Base-by-base conservation (phyloP, 352 stramenopile genomes). In the Pythium periplocum region DNA sequence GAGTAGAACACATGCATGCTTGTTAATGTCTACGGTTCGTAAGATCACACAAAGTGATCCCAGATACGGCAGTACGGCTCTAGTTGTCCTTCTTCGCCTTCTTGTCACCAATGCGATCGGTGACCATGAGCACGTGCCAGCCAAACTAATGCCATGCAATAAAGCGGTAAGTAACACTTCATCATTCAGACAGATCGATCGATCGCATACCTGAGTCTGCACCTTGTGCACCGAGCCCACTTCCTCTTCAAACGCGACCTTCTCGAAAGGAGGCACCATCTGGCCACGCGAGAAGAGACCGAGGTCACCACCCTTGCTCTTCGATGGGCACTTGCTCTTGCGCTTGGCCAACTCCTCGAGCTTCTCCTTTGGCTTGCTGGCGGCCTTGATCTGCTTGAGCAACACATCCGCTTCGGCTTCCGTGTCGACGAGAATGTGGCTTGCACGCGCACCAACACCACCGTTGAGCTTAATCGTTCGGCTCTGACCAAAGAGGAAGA, bases 141-240 rank as follows among this genome's bases (percentile, higher is more conserved):
- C 81, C 81, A 66, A 90, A 89, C 69, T 90, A 53, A 41, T 38
- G 38, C 11, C 6, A 48, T 53, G 12, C 35, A 45, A 40, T 2
- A 33, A 46, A 44, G 9, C 4, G 35, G 7, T 44, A 40, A 35
- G 31, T 46, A 32, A 55, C 45, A 55, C 39, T 5, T 59, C 42
- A 62, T 3, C 36, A 46, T 10, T 10, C 26, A 31, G 17, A 26
- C 17, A 26, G 17, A 26, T 26, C 17, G 0, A 26, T 26, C 17
- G 17, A 0, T 26, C 17, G 17, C 61, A 35, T 52, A 75, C 66
- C 64, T 93, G 83, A 33, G 83, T 93, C 65, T 93, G 58, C 38
- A 93, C 83, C 71, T 93, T 93, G 78, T 90, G 77, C 45, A 92
- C 71, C 10, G 71, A 75, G 39, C 75, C 82, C 7, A 90, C 64